These are phyloP conservation scores for Citrullus amarus DNA, from an alignment of 306 rosid genomes.

Conservation along the genomic window DNA sequence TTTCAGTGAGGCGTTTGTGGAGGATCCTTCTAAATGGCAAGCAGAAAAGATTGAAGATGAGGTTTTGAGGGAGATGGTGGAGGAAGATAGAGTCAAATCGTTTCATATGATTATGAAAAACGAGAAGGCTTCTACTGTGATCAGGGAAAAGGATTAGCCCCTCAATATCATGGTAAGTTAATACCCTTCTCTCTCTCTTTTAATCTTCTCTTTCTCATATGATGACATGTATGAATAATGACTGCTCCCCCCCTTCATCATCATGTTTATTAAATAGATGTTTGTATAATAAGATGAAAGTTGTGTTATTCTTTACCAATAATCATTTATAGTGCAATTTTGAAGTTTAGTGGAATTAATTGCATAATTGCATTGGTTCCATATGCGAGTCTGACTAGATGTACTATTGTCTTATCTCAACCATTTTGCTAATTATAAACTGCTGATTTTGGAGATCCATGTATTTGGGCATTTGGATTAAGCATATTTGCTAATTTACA, in stretches of 20 bases:
- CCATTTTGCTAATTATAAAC: neutral
- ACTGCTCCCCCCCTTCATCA: neutral
- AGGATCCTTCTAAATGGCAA: conserved; percentile 86
- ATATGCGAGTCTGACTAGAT: too few relatives aligned
- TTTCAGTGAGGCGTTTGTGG: conserved; percentile 84
- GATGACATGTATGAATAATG: neutral
- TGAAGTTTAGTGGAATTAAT: neutral
- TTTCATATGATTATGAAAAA: conserved; percentile 92
- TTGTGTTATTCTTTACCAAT: neutral
- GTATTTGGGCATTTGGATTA: neutral
- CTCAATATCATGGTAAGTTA: neutral
- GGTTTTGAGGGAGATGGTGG: conserved; percentile 72
- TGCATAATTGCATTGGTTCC: neutral
- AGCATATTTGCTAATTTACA: neutral
- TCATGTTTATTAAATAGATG: neutral
- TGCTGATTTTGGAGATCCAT: neutral
- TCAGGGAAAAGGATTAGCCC: conserved; percentile 28
- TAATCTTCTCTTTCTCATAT: neutral
- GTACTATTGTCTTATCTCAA: neutral
- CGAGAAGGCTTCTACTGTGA: conserved; percentile 76
- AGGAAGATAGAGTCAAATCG: conserved; percentile 56
- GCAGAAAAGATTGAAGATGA: conserved; percentile 88
- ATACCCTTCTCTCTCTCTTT: neutral
- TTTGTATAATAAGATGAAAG: conserved; percentile 1
- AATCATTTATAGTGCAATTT: neutral